Evolutionary conservation across 2,329 filamentous ascomycete species (phyloP), one percentile per base, ranked within the genome.

Genomic region (Exophiala lecanii-corni): DNA sequence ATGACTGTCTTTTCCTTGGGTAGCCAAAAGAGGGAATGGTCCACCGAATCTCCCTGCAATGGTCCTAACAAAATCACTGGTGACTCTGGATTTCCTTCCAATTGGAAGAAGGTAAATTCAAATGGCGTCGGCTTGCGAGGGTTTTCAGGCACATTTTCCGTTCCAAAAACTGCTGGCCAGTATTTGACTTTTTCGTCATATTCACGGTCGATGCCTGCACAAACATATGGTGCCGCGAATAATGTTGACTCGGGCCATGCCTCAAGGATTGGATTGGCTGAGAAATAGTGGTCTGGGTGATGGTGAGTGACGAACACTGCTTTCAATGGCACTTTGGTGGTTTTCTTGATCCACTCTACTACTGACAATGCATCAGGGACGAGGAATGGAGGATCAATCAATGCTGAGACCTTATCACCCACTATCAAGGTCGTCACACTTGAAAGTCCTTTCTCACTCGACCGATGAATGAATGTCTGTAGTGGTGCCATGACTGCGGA

Each of bases 301-400:
- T 64, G 62, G 44, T 63, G 60, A 5, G 61, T 63, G 15, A 61
- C 51, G 41, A 63, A 64, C 25, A 64, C 49, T 3, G 58, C 61
- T 33, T 54, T 55, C 5, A 63, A 39, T 1, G 58, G 54, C 2
- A 53, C 36, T 3, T 36, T 19, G 3, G 54, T 58, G 4, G 43
- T 62, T 4, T 47, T 23, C 26, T 57, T 55, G 20, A 62, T 48
- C 55, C 58, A 62, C 23, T 30, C n/a, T 7, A 61, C 52, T 3
- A 60, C 54, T 9, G 57, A 47, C 4, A 55, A 34, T 19, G 59
- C 60, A 39, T 62, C 60, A 3, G 54, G 54, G 4, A 62, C 46
- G 9, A 64, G 56, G 42, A 63, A 59, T 0, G 61, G 61, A 1
- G 57, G 59, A 39, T 64, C 60, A 33, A 63, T 55, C 9, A 63